Evolutionary conservation across 2,329 filamentous ascomycete genomes (phyloP).

Genomic region (Epichloe amarillans): DNA sequence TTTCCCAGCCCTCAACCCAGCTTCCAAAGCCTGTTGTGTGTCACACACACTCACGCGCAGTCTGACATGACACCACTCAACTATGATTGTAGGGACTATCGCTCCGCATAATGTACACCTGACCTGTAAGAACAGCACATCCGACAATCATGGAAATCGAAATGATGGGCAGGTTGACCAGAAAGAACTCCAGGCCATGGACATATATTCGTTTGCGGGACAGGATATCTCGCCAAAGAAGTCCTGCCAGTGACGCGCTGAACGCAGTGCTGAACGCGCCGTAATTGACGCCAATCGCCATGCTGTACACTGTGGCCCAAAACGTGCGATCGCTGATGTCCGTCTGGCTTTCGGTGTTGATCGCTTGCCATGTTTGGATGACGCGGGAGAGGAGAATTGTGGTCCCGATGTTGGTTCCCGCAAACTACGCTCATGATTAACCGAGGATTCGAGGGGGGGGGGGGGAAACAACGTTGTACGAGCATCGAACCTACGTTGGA

Average conservation of each 20-base stretch:
- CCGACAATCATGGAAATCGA: slow-evolving; percentile 54
- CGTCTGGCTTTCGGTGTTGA: slow-evolving; percentile 33
- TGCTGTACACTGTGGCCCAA: slow-evolving; percentile 61
- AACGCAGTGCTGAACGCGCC: slow-evolving; percentile 62
- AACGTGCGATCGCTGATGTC: slow-evolving; percentile 52
- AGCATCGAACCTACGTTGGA: slow-evolving; percentile 48
- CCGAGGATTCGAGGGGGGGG: too few relatives aligned
- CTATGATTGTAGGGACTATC: slow-evolving; percentile 5
- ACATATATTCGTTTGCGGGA: slow-evolving; percentile 55
- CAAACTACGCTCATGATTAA: slow-evolving; percentile 37
- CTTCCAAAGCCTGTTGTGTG: background rate
- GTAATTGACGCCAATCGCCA: slow-evolving; percentile 64
- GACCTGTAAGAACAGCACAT: slow-evolving; percentile 44
- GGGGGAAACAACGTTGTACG: background rate
- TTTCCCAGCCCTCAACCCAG: background rate
- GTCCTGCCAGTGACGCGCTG: slow-evolving; percentile 56
- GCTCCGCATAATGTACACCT: slow-evolving; percentile 42
- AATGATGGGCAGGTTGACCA: slow-evolving; percentile 59
- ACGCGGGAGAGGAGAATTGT: slow-evolving; percentile 60
- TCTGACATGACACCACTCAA: background rate
- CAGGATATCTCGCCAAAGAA: slow-evolving; percentile 62
- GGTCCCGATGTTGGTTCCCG: slow-evolving; percentile 65
- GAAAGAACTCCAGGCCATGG: slow-evolving; percentile 48
- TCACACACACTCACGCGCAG: too few relatives aligned
- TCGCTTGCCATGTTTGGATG: slow-evolving; percentile 53